Evolutionary conservation across 2,329 filamentous ascomycete species (phyloP), one percentile per base, ranked within the genome.

Genomic region (Leptosphaerulina australis): DNA sequence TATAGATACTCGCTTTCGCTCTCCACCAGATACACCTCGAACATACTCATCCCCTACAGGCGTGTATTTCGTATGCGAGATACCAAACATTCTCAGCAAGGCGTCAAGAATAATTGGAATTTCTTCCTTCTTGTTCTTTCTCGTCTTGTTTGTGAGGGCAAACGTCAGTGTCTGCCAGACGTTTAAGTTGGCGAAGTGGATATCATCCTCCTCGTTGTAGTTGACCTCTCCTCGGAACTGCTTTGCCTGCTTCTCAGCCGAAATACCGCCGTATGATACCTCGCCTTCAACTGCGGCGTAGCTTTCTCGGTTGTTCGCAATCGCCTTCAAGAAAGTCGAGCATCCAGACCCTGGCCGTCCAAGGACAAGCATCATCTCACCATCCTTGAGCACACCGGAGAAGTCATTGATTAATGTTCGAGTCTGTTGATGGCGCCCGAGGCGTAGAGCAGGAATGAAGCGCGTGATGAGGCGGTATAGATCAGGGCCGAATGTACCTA

Each of bases 401-500:
- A 89, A 90, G 56, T 86, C 84, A 59, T 86, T 77, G 49, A 90
- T 82, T 17, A 90, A 67, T 21, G 78, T 77, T 26, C 82, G 75
- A 12, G 78, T 78, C 22, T 80, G 76, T 4, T 77, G 77, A 15
- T 76, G 73, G 36, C 76, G 76, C 5, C 77, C 75, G 36, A 82
- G 70, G 29, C 71, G 75, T 12, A 84, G 72, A 15, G 75, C 73
- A 0, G 83, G 83, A 18, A 84, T 63, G 48, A 82, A 84, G 5
- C 75, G 66, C 24, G 76, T 77, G 11, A 91, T 60, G 5, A 90
- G 74, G 17, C 77, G 80, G 68, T 90, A 93, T 1, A 93, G 74
- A 69, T 93, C 90, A 0, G 89, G 89, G 0, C 90, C 90, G 67
- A 94, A 93, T 0, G 88, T 91, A 17, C 88, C 88, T 4, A 91